Evolutionary conservation across 129 eudicot species (phyloP).

Genomic region (Dittrichia graveolens): DNA sequence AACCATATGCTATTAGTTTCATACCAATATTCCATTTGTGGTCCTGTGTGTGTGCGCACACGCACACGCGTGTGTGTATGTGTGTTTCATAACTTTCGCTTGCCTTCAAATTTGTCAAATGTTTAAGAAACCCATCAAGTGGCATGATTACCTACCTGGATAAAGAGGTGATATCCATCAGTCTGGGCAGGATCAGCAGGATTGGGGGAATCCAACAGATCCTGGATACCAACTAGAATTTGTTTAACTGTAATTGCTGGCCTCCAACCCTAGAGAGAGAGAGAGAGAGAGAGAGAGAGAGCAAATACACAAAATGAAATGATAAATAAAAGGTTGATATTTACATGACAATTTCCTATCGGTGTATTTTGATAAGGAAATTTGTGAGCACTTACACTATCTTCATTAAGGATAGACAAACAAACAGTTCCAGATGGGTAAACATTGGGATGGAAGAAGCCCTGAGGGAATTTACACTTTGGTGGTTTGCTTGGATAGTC

Average conservation of each 20-base stretch:
- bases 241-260: conserved; percentile 96
- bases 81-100: too few relatives aligned
- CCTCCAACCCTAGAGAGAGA: conserved; percentile 70
- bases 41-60: too few relatives aligned
- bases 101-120: too few relatives aligned
- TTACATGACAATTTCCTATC: background rate
- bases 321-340: background rate
- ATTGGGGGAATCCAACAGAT: conserved; percentile 83
- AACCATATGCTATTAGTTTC: background rate
- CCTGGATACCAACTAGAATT: conserved; percentile 92
- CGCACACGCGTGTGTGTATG: too few relatives aligned
- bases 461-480: conserved; percentile 78
- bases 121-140: background rate
- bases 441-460: conserved; percentile 93
- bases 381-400: conserved; percentile 57
- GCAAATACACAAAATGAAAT: background rate
- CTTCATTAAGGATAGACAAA: conserved; percentile 88
- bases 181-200: conserved; percentile 92
- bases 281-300: too few relatives aligned
- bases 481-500: conserved; percentile 96
- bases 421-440: conserved; percentile 96
- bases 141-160: conserved; percentile 54
- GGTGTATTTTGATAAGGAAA: background rate
- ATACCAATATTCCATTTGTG: background rate
- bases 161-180: conserved; percentile 86